phyloP scores from a whole-genome alignment of 2,329 filamentous ascomycete genomes.

The Diaporthe eres region DNA sequence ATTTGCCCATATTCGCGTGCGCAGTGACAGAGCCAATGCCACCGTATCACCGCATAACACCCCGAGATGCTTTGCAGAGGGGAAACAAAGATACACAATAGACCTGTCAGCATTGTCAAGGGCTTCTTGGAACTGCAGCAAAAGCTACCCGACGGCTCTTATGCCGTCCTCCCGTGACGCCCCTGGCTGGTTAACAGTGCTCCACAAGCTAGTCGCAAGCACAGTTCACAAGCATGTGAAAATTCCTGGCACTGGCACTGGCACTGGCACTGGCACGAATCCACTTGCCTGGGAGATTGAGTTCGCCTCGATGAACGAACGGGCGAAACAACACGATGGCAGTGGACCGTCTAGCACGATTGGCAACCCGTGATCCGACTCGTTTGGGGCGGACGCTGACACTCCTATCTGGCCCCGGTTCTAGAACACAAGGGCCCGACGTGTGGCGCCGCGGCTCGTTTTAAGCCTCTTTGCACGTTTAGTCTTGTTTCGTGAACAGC shows the following conservation, averaged over 20 bases:
- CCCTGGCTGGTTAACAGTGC: not conserved
- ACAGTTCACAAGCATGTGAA: not conserved
- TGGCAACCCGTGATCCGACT: conserved; percentile 4
- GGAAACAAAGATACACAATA: not conserved
- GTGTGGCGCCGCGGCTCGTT: conserved; percentile 28
- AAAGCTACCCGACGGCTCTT: conserved; percentile 21
- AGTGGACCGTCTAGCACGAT: conserved; percentile 7
- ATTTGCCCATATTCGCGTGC: conserved; percentile 1
- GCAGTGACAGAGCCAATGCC: not conserved
- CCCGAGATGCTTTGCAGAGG: not conserved
- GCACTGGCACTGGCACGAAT: not conserved
- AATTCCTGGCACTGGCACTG: not conserved
- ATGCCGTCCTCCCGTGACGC: conserved; percentile 35
- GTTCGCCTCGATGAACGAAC: not conserved
- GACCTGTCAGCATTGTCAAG: not conserved
- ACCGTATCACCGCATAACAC: not conserved
- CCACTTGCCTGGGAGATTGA: not conserved
- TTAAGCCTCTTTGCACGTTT: conserved; percentile 28
- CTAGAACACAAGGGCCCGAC: not conserved
- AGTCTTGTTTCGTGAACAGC: conserved; percentile 32
- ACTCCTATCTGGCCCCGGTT: conserved; percentile 36
- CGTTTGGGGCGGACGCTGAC: conserved; percentile 34
- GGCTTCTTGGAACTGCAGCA: conserved; percentile 6
- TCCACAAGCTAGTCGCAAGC: not conserved
- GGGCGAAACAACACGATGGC: not conserved